Base-by-base conservation (phyloP, 2,329 filamentous ascomycete species). In the Fusarium xylarioides region DNA sequence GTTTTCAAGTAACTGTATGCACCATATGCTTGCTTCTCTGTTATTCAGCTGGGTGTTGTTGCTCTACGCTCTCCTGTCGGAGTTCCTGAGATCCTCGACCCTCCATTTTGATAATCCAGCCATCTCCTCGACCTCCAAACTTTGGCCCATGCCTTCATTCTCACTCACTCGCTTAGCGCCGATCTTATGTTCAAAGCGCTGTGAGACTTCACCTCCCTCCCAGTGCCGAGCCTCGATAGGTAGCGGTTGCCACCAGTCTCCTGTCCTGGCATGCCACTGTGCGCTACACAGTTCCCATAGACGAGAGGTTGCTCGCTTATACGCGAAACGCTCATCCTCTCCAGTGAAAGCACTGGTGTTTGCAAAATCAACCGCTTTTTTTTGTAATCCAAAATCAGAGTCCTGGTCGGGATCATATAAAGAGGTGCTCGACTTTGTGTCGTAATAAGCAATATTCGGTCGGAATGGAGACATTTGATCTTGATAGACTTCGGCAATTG, bases 321-420 rank as follows among this genome's bases (percentile, higher is more conserved):
- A 95, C 0, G 93, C 93, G 79, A 96, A 96, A 18, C 90, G 86
- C 80, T 95, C 93, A 79, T 95, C 93, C 79, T 95, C 92, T 18
- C 93, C 93, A 0, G 92, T 95, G 76, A 95, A 92, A 0, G 88
- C 90, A 16, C 86, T 84, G 1, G 91, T 87, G 71, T 91, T 90
- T 55, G 85, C 88, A 77, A 95, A 96, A 77, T 95, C 88, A n/a
- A 88, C 81, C 14, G 44, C 59, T n/a, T 74, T 77, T 44, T 76
- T 76, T 72, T 81, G 81, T 57, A 82, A 79, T 19, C 83, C 85
- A 73, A 90, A 89, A 64, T 89, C 87, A 0, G 87, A 88, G 77
- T 90, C 87, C 66, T 89, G 86, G 73, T 90, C 88, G 0, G 86
- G 85, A 72, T 90, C 83, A 75, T 89, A 90, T 10, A 83, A 82